Percentiles rank a stretch among this genome's conserved stretches.
phyloP scores from a whole-genome alignment of 2,329 filamentous ascomycete species.

The Botrytis deweyae region DNA sequence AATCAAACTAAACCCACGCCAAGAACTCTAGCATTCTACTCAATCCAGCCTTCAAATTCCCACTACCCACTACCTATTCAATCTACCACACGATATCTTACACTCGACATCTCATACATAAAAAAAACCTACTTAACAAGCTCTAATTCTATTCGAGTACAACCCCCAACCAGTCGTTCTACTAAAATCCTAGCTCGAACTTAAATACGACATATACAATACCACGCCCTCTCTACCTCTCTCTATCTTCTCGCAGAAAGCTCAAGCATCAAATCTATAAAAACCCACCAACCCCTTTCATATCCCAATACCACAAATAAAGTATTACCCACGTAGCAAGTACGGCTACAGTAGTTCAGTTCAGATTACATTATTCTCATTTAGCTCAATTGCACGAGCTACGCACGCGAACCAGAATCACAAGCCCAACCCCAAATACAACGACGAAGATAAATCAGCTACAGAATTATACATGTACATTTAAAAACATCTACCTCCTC shows the following conservation, averaged over 20 bases:
- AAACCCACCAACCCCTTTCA: too few relatives aligned
- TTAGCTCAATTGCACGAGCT: background rate
- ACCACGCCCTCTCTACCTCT: too few relatives aligned
- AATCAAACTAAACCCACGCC: background rate
- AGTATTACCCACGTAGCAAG: background rate
- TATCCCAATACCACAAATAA: too few relatives aligned
- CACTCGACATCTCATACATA: background rate
- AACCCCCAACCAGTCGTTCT: background rate
- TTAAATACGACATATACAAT: too few relatives aligned
- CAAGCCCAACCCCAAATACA: too few relatives aligned
- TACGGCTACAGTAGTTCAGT: background rate
- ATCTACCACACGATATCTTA: background rate
- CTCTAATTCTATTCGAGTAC: background rate
- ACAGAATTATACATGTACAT: too few relatives aligned
- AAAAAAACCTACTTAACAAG: background rate
- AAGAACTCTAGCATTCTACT: background rate
- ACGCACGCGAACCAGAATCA: too few relatives aligned
- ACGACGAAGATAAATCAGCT: fast-evolving
- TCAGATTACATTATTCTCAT: too few relatives aligned
- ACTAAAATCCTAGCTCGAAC: too few relatives aligned
- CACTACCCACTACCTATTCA: background rate
- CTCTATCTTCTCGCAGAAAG: too few relatives aligned
- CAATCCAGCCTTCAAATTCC: background rate
- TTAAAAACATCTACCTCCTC: too few relatives aligned
- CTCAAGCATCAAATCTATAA: fast-evolving